Evolutionary conservation across 352 stramenopile species (phyloP).

Genomic region (Pythium aphanidermatum): DNA sequence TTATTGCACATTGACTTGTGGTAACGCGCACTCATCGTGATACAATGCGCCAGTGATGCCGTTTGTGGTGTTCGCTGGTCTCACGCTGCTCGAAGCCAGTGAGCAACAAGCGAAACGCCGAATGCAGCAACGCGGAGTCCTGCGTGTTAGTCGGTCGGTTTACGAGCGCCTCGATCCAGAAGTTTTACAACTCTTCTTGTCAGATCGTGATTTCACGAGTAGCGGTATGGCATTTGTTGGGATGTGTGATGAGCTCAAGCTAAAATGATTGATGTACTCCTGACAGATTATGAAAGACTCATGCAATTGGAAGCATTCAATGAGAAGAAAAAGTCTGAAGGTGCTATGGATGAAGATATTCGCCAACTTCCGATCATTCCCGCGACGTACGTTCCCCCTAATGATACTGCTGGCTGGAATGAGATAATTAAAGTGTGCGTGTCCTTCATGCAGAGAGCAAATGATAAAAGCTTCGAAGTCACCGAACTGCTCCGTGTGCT

Average conservation of each 20-base stretch:
- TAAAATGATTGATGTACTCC: conserved; percentile 21
- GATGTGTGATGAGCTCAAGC: too few relatives aligned
- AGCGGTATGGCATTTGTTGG: conserved; percentile 29
- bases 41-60: too few relatives aligned
- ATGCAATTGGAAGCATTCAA: conserved; percentile 61
- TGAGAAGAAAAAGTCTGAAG: conserved; percentile 38
- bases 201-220: conserved; percentile 62
- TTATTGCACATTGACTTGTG: not conserved
- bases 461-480: conserved; percentile 55
- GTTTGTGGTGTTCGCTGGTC: conserved; percentile 42
- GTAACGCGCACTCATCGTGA: too few relatives aligned
- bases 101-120: conserved; percentile 22
- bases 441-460: conserved; percentile 42
- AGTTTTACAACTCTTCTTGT: conserved; percentile 53
- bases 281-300: conserved; percentile 67
- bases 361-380: conserved; percentile 46
- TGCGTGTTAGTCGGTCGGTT: conserved; percentile 56
- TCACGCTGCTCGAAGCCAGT: conserved; percentile 38
- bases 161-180: conserved; percentile 67
- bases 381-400: conserved; percentile 50
- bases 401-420: too few relatives aligned
- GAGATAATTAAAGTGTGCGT: too few relatives aligned
- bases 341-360: conserved; percentile 51
- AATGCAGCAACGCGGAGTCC: conserved; percentile 22
- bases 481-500: conserved; percentile 57